Evolutionary conservation across 371 early-diverging fungal species (phyloP).

Genomic region (Lichtheimia ramosa): DNA sequence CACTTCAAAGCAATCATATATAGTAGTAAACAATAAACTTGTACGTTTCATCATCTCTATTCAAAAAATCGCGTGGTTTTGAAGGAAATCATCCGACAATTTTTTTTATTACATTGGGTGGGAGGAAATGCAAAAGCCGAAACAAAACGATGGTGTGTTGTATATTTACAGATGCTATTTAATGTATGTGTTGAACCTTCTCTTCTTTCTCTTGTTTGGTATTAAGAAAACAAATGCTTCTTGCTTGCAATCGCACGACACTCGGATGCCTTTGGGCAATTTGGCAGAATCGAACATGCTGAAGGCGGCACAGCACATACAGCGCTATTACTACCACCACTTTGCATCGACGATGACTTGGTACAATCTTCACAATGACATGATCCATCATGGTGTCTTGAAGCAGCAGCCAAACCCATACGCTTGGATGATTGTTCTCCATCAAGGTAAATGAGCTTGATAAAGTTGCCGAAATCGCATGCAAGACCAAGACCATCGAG

Average conservation of each 20-base stretch:
- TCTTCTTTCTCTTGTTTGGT: neutral
- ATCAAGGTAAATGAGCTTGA: constrained; percentile 35
- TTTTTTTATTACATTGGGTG: too few species aligned
- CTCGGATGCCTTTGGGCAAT: constrained; percentile 18
- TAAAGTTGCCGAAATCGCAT: constrained; percentile 51
- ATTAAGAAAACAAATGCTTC: neutral
- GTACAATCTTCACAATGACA: neutral
- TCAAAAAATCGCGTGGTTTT: too few species aligned
- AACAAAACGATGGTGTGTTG: too few species aligned
- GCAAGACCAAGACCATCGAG: constrained; percentile 32
- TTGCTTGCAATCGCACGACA: constrained; percentile 10
- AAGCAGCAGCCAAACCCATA: neutral
- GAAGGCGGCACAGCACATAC: neutral
- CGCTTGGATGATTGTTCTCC: constrained; percentile 8
- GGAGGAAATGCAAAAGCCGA: too few species aligned
- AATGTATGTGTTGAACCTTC: too few species aligned
- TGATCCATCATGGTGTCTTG: neutral
- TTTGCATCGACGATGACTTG: neutral
- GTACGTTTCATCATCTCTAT: too few species aligned
- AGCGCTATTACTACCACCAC: neutral
- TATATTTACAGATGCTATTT: too few species aligned
- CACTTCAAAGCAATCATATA: too few species aligned
- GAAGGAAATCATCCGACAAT: too few species aligned
- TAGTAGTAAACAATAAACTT: too few species aligned
- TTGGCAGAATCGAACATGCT: constrained; percentile 6